These are phyloP conservation scores for Phytophthora foliorum DNA, from an alignment of 352 stramenopile genomes.

Conservation along the genomic window DNA sequence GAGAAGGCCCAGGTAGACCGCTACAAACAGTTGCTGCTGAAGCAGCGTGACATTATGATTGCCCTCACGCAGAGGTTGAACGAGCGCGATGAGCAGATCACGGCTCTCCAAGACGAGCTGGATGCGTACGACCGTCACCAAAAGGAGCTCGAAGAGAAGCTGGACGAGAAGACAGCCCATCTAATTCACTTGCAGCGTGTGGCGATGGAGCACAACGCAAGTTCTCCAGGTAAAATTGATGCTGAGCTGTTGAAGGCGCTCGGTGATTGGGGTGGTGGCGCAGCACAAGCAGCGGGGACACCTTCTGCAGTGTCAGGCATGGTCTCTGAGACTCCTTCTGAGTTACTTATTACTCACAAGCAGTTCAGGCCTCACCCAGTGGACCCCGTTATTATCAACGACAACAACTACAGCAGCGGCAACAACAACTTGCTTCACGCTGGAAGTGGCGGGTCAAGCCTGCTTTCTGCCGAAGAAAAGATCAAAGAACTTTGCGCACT, in stretches of 20 bases:
- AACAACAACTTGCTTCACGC: slow-evolving; percentile 32
- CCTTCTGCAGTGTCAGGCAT: slow-evolving; percentile 2
- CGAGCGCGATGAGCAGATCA: slow-evolving; percentile 96
- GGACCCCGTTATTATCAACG: slow-evolving; percentile 51
- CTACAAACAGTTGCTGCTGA: slow-evolving; percentile 97
- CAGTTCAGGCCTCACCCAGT: slow-evolving; percentile 70
- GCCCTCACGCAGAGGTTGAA: slow-evolving; percentile 95
- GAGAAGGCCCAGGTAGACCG: slow-evolving; percentile 96
- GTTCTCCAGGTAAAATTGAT: slow-evolving; percentile 63
- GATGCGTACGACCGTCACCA: slow-evolving; percentile 95
- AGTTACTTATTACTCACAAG: slow-evolving; percentile 73
- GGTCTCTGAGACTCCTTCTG: slow-evolving; percentile 25
- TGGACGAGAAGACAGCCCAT: slow-evolving; percentile 95
- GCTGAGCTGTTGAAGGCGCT: slow-evolving; percentile 76
- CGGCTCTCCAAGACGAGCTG: slow-evolving; percentile 95
- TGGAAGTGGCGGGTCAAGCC: slow-evolving; percentile 8
- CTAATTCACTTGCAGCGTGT: slow-evolving; percentile 95
- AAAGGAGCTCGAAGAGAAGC: slow-evolving; percentile 93
- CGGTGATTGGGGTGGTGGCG: slow-evolving; percentile 57
- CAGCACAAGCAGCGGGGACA: slow-evolving; percentile 12
- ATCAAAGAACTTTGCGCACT: slow-evolving; percentile 82
- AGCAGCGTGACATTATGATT: slow-evolving; percentile 98
- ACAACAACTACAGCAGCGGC: slow-evolving; percentile 39
- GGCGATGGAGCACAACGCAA: slow-evolving; percentile 90
- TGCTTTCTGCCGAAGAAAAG: slow-evolving; percentile 87